phyloP scores from a whole-genome alignment of 108 stramenopile genomes.

The Cylindrotheca fusiformis region DNA sequence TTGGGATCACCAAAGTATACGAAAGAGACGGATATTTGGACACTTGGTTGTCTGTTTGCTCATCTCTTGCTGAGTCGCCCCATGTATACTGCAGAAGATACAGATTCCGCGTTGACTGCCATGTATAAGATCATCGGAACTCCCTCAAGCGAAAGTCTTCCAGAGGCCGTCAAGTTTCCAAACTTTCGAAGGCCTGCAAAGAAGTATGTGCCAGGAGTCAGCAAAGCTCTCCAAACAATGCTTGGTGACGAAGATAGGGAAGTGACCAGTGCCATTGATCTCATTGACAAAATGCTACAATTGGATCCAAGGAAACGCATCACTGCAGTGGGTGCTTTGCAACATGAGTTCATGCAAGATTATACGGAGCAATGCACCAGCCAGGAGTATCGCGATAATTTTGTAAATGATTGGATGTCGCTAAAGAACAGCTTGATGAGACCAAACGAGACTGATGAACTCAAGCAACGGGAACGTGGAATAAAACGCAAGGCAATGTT shows the following conservation, averaged over 20 bases:
- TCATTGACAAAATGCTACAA: conserved; percentile 70
- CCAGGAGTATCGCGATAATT: conserved; percentile 49
- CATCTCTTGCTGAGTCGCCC: conserved; percentile 74
- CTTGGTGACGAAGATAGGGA: conserved; percentile 47
- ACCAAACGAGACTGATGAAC: conserved; percentile 15
- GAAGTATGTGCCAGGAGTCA: conserved; percentile 67
- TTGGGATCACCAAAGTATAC: conserved; percentile 72
- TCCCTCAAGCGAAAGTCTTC: conserved; percentile 58
- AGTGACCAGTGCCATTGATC: conserved; percentile 49
- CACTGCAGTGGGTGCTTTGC: conserved; percentile 67
- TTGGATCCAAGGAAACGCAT: conserved; percentile 77
- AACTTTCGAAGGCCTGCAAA: conserved; percentile 69
- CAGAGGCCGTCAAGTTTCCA: conserved; percentile 59
- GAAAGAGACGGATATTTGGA: conserved; percentile 81
- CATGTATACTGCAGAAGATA: conserved; percentile 74
- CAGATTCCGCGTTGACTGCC: conserved; percentile 54
- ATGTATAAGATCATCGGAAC: conserved; percentile 80
- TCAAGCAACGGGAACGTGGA: conserved; percentile 38
- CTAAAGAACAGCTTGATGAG: conserved; percentile 44
- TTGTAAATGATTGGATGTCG: conserved; percentile 71
- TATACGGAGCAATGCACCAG: conserved; percentile 23
- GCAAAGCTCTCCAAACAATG: conserved; percentile 66
- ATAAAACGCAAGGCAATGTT: conserved; percentile 65
- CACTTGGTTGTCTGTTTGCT: conserved; percentile 75
- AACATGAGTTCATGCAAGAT: conserved; percentile 51